These are phyloP conservation scores for Ophiostoma novo-ulmi DNA, from an alignment of 2,329 filamentous ascomycete genomes.

Conservation along the genomic window DNA sequence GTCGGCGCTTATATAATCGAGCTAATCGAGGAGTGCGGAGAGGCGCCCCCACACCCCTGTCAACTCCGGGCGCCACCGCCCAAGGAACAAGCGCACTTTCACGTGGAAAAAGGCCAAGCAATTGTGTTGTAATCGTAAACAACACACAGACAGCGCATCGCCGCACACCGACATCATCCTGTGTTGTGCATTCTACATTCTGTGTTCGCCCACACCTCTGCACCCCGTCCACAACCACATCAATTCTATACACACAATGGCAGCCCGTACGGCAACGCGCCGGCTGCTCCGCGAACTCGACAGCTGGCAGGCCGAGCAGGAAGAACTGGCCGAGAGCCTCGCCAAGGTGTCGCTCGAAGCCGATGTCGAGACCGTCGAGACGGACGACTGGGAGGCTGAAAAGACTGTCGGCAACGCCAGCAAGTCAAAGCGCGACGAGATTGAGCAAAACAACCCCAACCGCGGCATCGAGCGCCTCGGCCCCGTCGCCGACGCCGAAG, in stretches of 20 bases:
- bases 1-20: not conserved
- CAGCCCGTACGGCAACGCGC: conserved; percentile 47
- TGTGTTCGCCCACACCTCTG: too few species aligned
- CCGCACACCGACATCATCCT: not conserved
- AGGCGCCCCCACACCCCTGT: not conserved
- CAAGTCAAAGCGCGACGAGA: not conserved
- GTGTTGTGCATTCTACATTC: too few species aligned
- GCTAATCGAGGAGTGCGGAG: not conserved
- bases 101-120: conserved; percentile 15
- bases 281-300: conserved; percentile 56
- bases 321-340: conserved; percentile 28
- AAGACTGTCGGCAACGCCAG: not conserved
- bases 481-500: conserved; percentile 45
- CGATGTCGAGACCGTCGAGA: not conserved
- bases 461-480: conserved; percentile 55
- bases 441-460: conserved; percentile 24
- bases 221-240: too few species aligned
- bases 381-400: not conserved
- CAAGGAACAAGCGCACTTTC: not conserved
- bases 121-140: not conserved
- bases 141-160: not conserved
- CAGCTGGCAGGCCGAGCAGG: conserved; percentile 46
- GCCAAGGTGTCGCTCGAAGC: not conserved
- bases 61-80: not conserved
- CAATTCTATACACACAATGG: conserved; percentile 21